These are phyloP conservation scores for Senna tora DNA, from an alignment of 306 rosid species.

Conservation along the genomic window DNA sequence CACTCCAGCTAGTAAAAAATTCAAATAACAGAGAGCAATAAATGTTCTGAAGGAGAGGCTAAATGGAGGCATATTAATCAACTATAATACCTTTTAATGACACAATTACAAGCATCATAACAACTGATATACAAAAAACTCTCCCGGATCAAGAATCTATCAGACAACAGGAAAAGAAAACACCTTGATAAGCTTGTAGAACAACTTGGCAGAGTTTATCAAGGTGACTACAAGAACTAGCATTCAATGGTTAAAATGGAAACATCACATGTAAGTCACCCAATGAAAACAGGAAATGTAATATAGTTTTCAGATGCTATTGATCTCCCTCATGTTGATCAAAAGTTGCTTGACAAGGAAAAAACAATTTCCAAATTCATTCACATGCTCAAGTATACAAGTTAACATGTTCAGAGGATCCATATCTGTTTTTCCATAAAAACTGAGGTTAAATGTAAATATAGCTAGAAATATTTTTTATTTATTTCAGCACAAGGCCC, in stretches of 20 bases:
- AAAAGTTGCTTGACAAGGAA: background rate
- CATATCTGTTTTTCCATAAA: background rate
- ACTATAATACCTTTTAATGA: background rate
- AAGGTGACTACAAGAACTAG: constrained; percentile 13
- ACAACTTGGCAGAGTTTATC: constrained; percentile 5
- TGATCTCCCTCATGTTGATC: constrained; percentile 11
- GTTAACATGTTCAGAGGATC: background rate
- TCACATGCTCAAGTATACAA: background rate
- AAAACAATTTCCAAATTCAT: background rate
- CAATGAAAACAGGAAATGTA: background rate
- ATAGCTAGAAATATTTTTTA: background rate
- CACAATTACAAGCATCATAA: background rate
- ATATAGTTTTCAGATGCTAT: constrained; percentile 5
- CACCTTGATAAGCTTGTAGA: background rate
- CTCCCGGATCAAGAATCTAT: constrained; percentile 2
- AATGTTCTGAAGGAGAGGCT: background rate
- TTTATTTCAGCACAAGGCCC: background rate
- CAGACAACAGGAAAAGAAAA: constrained; percentile 13
- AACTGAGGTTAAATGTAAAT: background rate
- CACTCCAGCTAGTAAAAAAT: background rate
- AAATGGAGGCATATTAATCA: background rate
- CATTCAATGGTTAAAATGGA: background rate
- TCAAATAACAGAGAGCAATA: background rate
- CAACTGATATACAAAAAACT: background rate
- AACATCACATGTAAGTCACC: background rate